Base-by-base conservation (phyloP, 306 rosid species). In the Malus fusca region DNA sequence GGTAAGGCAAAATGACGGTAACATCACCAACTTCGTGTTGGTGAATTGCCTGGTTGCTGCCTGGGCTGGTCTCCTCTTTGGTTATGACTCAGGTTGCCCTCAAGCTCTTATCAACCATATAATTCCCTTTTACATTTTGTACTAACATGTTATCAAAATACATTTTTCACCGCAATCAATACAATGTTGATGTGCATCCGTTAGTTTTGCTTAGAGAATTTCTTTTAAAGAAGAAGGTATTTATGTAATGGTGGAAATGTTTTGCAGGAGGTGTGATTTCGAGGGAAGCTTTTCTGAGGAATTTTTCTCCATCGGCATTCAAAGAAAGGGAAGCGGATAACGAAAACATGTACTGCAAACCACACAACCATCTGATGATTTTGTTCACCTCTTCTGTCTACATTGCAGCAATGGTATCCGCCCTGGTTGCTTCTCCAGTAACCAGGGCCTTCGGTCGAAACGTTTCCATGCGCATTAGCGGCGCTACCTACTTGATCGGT, bases 41-140 rank as follows among this genome's bases (percentile, higher is more conserved):
- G 6, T 75, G 66, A 76, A 78, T 22, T 88, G 91, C 52, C 3
- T 69, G 42, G 84, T 83, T 37, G 91, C 91, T 18, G 83, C 88
- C 11, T 76, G 69, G 80, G 92, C 88, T 0, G 92, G 92, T 71
- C 88, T 88, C 64, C 69, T 88, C 67, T 83, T 83, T 51, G 89
- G 89, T 42, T 86, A 86, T 33, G 89, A 86, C 52, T 77, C 84
- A 79, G 87, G 87, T 82, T 68, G 3, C 25, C 33, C 75, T 71
- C 31, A 12, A 71, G 15, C 18, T 53, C 46, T 28, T 21, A 62
- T 28, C 40, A 14, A 5, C 67, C 67, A 28, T 28, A 8, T 28
- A 62, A 62, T 12, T 62, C 25, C 35, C 2, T n/a, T 10, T 22
- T 58, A n/a, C 9, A 6, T 53, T 53, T n/a, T 58, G 1, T 42